Conservation (phyloP, 805 yeast genomes). For the Cyberlindnera euphorbiiphila region DNA sequence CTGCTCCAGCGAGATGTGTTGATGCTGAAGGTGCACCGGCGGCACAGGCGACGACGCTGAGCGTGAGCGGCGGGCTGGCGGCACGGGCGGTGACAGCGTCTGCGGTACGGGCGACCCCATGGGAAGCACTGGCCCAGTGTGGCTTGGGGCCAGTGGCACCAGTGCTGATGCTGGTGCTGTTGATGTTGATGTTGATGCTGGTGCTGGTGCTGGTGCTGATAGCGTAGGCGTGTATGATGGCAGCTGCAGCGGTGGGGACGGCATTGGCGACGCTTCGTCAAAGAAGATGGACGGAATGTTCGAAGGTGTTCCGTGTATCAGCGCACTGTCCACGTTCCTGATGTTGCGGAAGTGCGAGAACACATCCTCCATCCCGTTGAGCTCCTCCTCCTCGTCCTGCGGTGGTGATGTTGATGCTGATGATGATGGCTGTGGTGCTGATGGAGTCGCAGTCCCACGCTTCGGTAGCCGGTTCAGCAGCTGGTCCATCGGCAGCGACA, state of each 20-base stretch:
- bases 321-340: slow-evolving; percentile 68
- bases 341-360: slow-evolving; percentile 73
- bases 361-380: slow-evolving; percentile 71
- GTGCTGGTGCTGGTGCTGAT: slow-evolving; percentile 25
- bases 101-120: slow-evolving; percentile 22
- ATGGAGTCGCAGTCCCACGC: too few species aligned
- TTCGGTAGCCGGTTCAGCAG: slow-evolving; percentile 48
- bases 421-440: too few species aligned
- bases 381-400: slow-evolving; percentile 59
- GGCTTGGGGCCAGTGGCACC: slow-evolving; percentile 2
- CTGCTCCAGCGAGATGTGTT: slow-evolving; percentile 13
- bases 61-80: slow-evolving; percentile 20
- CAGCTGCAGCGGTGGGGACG: slow-evolving; percentile 29
- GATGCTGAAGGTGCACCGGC: slow-evolving; percentile 11
- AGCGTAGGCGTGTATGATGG: too few species aligned
- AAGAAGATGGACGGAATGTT: slow-evolving; percentile 41
- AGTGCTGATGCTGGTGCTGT: slow-evolving; percentile 14
- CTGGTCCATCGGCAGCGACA: slow-evolving; percentile 76
- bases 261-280: slow-evolving; percentile 24
- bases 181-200: slow-evolving; percentile 19
- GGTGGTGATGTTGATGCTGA: too few species aligned
- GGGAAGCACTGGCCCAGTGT: slow-evolving; percentile 11
- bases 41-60: slow-evolving; percentile 25
- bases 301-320: slow-evolving; percentile 66
- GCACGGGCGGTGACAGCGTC: slow-evolving; percentile 17